phyloP scores from a whole-genome alignment of 768 basidiomycete genomes.

The Mrakia hoshinonis region DNA sequence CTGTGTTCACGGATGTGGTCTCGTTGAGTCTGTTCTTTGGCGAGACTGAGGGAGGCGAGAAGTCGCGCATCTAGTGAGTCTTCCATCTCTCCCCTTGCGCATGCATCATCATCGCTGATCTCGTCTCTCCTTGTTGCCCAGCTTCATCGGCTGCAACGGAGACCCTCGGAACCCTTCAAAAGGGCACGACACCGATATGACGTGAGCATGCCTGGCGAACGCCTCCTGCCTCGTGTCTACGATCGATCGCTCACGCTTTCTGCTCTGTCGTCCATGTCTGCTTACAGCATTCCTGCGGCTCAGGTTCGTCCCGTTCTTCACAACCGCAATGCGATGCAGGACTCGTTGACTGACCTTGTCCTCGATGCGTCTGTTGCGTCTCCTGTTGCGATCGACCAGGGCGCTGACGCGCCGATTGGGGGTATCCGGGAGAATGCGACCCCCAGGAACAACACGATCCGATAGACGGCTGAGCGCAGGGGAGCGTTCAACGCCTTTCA shows the following conservation, averaged over 20 bases:
- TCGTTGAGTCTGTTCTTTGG: slow-evolving; percentile 25
- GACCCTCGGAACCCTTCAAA: slow-evolving; percentile 28
- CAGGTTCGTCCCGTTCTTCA: not conserved
- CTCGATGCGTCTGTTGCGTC: not conserved
- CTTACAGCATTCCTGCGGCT: slow-evolving; percentile 5
- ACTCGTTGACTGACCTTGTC: not conserved
- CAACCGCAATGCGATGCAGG: not conserved
- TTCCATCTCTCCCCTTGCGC: too few relatives aligned
- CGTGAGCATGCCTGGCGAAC: not conserved
- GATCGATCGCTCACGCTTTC: not conserved
- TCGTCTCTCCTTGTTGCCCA: not conserved
- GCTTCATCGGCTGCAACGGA: slow-evolving; percentile 28
- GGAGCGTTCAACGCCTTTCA: not conserved
- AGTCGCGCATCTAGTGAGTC: slow-evolving; percentile 26
- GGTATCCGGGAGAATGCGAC: not conserved
- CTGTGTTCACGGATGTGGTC: slow-evolving; percentile 27
- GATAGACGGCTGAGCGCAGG: not conserved
- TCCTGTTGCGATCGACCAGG: not conserved
- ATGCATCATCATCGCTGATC: not conserved
- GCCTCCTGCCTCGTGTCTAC: not conserved
- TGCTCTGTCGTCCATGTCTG: not conserved
- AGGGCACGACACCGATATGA: slow-evolving; percentile 26
- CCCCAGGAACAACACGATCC: slow-evolving; percentile 10
- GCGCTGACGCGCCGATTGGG: slow-evolving; percentile 13
- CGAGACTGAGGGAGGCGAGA: slow-evolving; percentile 18